Evolutionary conservation across 805 yeast species (phyloP), one percentile per base, ranked within the genome.

Genomic region (Cyberlindnera misumaiensis): DNA sequence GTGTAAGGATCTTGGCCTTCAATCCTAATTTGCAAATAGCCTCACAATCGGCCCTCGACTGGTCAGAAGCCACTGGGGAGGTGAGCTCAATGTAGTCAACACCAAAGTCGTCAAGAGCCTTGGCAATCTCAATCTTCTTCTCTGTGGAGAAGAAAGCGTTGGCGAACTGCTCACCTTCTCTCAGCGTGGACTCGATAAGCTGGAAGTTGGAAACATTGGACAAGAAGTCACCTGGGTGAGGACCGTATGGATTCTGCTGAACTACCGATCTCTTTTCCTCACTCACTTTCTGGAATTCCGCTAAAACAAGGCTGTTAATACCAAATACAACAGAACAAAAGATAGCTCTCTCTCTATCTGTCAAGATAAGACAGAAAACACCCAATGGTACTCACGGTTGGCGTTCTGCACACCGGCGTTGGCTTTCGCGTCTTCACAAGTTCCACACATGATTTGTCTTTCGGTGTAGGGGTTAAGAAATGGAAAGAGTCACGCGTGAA

Each of bases 81-180:
- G 98, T 90, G 60, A 90, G 73, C 68, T 90, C 98, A 49, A 90
- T 93, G 70, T 93, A 90, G 67, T 90, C 98, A 35, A 89, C 98
- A 53, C 98, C 98, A 58, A 90, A 90, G 56, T 89, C 97, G 64
- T 90, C 97, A 43, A 90, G 70, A 4, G 97, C 97, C 70, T 80
- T 88, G 55, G 98, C 98, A 48, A 90, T 90, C 66, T 89, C 95
- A 50, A 90, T 87, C 70, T 90, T 90, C 72, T 85, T 90, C 60
- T 86, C 97, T 14, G 96, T 85, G 52, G 79, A 69, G 71, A 90
- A 90, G 65, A 90, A 93, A 4, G 98, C 95, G 59, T 90, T 90
- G 57, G 97, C 97, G 60, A 90, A 90, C 66, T 90, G 98, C 67
- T 90, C 98, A 63, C 98, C 98, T 68, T 90, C 98, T 70, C 98